Conservation (phyloP, 345 rosid genomes). For the Salix exigua region DNA sequence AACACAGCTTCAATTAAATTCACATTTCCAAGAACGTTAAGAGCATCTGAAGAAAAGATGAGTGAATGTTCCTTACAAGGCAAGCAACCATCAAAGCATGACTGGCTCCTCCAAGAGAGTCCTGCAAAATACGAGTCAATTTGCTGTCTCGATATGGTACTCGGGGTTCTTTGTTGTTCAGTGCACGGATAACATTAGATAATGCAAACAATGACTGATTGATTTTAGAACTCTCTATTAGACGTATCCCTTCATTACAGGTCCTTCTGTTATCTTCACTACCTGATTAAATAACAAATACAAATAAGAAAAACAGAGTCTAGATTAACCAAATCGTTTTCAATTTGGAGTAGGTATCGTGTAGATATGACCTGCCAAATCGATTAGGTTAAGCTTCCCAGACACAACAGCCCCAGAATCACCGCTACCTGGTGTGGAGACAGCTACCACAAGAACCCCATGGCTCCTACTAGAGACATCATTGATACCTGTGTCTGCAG, state of each 20-base stretch:
- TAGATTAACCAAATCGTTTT: neutral
- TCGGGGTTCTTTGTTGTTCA: conserved; percentile 64
- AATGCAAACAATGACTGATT: conserved; percentile 82
- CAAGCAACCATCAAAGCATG: conserved; percentile 88
- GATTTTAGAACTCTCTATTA: conserved; percentile 84
- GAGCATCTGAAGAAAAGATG: neutral
- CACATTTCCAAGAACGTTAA: neutral
- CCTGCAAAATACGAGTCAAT: conserved; percentile 85
- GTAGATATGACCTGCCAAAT: conserved; percentile 64
- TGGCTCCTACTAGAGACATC: conserved; percentile 95
- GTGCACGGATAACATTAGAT: conserved; percentile 83
- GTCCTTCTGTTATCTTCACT: conserved; percentile 91
- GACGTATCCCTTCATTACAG: conserved; percentile 79
- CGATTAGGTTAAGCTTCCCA: conserved; percentile 90
- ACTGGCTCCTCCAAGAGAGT: conserved; percentile 91
- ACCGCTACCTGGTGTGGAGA: conserved; percentile 39
- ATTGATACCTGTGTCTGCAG: conserved; percentile 77
- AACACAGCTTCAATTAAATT: neutral
- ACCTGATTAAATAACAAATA: conserved; percentile 36
- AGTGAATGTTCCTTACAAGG: conserved; percentile 42
- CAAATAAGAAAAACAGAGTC: neutral
- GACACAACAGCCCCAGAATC: conserved; percentile 32
- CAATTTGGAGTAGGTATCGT: neutral
- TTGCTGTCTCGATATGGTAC: conserved; percentile 94
- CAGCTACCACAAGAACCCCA: conserved; percentile 71